phyloP scores from a whole-genome alignment of 805 yeast genomes.

The Pichia pseudocactophila region DNA sequence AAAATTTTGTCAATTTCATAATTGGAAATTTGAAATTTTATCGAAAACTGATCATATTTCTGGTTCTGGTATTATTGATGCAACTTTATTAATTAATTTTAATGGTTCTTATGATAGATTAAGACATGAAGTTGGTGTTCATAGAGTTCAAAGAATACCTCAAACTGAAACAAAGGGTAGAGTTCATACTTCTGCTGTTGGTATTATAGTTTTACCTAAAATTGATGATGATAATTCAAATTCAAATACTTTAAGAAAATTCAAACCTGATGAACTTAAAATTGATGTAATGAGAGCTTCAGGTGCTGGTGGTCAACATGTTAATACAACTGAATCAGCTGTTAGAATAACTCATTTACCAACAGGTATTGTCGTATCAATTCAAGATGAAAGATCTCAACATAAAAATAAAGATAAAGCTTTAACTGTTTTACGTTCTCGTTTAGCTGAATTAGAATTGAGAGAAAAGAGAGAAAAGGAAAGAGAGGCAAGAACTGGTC shows the following conservation, averaged over 20 bases:
- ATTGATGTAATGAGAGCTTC: slow-evolving; percentile 96
- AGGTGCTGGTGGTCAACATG: slow-evolving; percentile 98
- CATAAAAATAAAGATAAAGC: slow-evolving; percentile 93
- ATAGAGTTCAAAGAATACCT: slow-evolving; percentile 90
- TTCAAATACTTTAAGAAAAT: slow-evolving; percentile 38
- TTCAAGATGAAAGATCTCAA: slow-evolving; percentile 94
- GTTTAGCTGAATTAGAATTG: slow-evolving; percentile 75
- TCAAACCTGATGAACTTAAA: slow-evolving; percentile 80
- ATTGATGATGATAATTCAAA: slow-evolving; percentile 42
- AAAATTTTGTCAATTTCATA: slow-evolving; percentile 51
- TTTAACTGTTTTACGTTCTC: slow-evolving; percentile 66
- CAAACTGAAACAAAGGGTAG: slow-evolving; percentile 90
- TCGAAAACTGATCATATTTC: slow-evolving; percentile 47
- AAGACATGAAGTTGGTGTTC: slow-evolving; percentile 89
- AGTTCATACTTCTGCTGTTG: slow-evolving; percentile 93
- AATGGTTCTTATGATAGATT: slow-evolving; percentile 69
- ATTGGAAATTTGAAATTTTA: slow-evolving; percentile 60
- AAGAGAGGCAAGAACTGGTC: slow-evolving; percentile 60
- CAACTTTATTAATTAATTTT: slow-evolving; percentile 62
- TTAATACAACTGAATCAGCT: slow-evolving; percentile 94
- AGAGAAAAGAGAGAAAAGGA: slow-evolving; percentile 57
- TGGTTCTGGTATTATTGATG: slow-evolving; percentile 67
- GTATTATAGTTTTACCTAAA: slow-evolving; percentile 87
- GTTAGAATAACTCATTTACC: slow-evolving; percentile 89
- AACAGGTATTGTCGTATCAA: slow-evolving; percentile 78